Evolutionary conservation across 108 stramenopile species (phyloP).

Genomic region (Cyclotella cryptica): DNA sequence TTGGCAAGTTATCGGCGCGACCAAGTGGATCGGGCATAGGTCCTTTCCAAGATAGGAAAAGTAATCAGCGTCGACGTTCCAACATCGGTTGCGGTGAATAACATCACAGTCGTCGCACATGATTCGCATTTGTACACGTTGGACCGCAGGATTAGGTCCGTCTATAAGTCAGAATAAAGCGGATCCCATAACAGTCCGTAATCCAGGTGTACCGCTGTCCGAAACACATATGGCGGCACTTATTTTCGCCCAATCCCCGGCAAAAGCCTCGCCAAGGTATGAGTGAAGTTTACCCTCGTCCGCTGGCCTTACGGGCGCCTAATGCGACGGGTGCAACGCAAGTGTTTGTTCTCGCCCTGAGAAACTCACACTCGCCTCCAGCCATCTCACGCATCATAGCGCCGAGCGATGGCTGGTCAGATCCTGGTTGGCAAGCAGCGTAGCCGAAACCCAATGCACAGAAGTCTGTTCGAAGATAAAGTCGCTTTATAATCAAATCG

Average conservation of each 20-base stretch:
- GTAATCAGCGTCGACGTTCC: too few relatives aligned
- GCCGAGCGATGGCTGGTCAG: not conserved
- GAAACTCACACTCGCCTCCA: conserved; percentile 8
- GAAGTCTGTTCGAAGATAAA: too few relatives aligned
- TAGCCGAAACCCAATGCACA: too few relatives aligned
- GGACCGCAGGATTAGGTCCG: conserved; percentile 9
- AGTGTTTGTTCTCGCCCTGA: not conserved
- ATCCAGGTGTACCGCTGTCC: too few relatives aligned
- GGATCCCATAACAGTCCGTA: too few relatives aligned
- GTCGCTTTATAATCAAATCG: too few relatives aligned
- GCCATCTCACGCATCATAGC: conserved; percentile 1
- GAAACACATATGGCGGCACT: too few relatives aligned
- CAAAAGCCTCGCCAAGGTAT: too few relatives aligned
- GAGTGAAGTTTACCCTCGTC: conserved; percentile 3
- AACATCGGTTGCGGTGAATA: too few relatives aligned
- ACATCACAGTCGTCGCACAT: conserved; percentile 16
- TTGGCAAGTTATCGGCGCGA: not conserved
- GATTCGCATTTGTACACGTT: conserved; percentile 18
- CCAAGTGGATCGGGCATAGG: not conserved
- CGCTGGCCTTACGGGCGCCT: conserved; percentile 1
- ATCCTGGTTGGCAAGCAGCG: too few relatives aligned
- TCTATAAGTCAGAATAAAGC: conserved; percentile 27
- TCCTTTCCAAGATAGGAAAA: too few relatives aligned
- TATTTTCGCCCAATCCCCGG: conserved; percentile 10
- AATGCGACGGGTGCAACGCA: conserved; percentile 11